A percentile compares a stretch with the other conserved stretches of the same genome.
phyloP scores from a whole-genome alignment of 345 rosid species.

The Syzygium aqueum region DNA sequence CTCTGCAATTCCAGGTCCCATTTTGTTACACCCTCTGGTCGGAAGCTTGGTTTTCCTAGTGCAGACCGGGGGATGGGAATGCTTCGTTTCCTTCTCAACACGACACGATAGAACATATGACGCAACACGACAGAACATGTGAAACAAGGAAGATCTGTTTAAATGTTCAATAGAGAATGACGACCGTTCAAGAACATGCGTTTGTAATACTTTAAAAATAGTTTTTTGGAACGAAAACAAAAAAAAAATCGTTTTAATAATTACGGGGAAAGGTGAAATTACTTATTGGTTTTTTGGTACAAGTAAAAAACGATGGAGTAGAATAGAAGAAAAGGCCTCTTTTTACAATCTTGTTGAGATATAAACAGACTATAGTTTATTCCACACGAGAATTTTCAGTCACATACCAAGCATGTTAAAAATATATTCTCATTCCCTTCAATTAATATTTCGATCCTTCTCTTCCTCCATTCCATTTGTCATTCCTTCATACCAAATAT shows the following conservation, averaged over 20 bases:
- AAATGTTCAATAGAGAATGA: neutral
- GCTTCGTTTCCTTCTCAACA: neutral
- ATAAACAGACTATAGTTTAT: neutral
- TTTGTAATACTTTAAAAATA: neutral
- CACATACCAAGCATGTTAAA: neutral
- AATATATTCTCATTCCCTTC: neutral
- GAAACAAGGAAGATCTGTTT: neutral
- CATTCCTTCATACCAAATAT: neutral
- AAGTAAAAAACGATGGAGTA: neutral
- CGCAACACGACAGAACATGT: neutral
- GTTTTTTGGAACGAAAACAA: neutral
- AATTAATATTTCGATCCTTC: neutral
- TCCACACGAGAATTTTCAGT: neutral
- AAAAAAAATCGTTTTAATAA: neutral
- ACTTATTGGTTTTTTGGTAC: neutral
- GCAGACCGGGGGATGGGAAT: neutral
- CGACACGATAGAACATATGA: neutral
- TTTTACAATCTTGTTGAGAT: neutral
- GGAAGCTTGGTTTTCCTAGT: neutral
- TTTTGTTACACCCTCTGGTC: neutral
- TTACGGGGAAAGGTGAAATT: neutral
- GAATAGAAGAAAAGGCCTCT: neutral
- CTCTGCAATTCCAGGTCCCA: neutral
- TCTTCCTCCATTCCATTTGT: neutral
- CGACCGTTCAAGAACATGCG: neutral